Conservation (phyloP, 768 basidiomycete genomes). For the Cyathus striatus region DNA sequence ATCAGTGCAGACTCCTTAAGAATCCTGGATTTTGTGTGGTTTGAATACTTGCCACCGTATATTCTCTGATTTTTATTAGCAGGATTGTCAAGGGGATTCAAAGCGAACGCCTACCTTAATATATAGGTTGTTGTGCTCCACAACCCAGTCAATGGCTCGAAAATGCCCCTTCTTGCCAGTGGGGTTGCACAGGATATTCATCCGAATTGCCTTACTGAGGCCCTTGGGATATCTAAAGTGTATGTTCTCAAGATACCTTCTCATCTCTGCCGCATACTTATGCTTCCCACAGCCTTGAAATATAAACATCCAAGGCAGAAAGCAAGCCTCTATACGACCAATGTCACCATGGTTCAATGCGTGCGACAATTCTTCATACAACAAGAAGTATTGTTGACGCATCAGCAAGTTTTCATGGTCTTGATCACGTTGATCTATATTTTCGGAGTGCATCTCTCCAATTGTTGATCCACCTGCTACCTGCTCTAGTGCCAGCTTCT, state of each 20-base stretch:
- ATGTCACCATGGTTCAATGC: neutral
- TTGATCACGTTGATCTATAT: neutral
- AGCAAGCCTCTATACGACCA: neutral
- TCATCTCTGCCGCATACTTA: too few species aligned
- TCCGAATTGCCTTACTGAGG: constrained; percentile 16
- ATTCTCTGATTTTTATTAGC: too few species aligned
- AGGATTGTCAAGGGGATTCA: too few species aligned
- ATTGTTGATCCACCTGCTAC: neutral
- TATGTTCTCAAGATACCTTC: too few species aligned
- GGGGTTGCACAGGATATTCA: constrained; percentile 30
- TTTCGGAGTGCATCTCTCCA: neutral
- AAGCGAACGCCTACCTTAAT: too few species aligned
- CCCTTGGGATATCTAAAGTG: neutral
- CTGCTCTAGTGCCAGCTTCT: neutral
- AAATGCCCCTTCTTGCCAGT: constrained; percentile 23
- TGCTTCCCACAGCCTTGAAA: neutral
- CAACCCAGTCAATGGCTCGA: constrained; percentile 30
- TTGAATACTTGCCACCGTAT: too few species aligned
- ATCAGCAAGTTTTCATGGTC: neutral
- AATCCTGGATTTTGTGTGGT: too few species aligned
- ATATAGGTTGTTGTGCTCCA: too few species aligned
- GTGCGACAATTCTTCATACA: neutral
- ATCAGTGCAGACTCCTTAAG: too few species aligned
- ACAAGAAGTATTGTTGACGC: too few species aligned
- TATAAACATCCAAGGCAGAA: neutral